Base-by-base conservation (phyloP, 768 basidiomycete genomes). In the Suillus placidus region DNA sequence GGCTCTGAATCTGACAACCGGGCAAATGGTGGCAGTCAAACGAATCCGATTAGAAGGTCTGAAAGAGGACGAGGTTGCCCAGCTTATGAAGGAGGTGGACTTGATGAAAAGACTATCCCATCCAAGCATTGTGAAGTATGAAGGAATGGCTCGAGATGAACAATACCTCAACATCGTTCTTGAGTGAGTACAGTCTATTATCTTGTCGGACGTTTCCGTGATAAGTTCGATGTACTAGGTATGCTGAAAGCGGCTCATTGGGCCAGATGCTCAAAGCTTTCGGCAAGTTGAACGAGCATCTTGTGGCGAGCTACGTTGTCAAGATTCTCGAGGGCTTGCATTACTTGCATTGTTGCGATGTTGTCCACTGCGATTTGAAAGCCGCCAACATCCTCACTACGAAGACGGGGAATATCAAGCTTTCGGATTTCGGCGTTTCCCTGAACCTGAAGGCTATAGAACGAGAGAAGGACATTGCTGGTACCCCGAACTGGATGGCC, bases 401-500 rank as follows among this genome's bases (percentile, higher is more conserved):
- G 18, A 99, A 99, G 85, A 96, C 89, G 60, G 97, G 96, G 51
- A 97, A 99, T 72, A 90, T 97, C 73, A 99, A 99, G 80, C 86
- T 99, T 4, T 92, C 95, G 9, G 97, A 99, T 77, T 98, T 99
- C 76, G 97, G 97, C 55, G 97, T 99, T 16, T 98, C 96, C 30
- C 88, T 99, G 67, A 97, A 97, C 76, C 85, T 98, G 71, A 88
- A 93, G 56, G 95, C 95, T 0, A 88, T 99, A 85, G 91, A 91
- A 71, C 84, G 87, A 32, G 91, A 93, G 73, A 90, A 92, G 74
- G 92, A 92, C 70, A 91, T 94, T 34, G 90, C 92, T 9, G 97
- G 97, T 12, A 99, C 97, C 12, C 97, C 97, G 16, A 97, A 98
- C 72, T 99, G 97, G 97, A 99, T 99, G 95, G 96, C 96, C 13